Conservation (phyloP, 169 alveolate genomes). For the Eimeria sp. region DNA sequence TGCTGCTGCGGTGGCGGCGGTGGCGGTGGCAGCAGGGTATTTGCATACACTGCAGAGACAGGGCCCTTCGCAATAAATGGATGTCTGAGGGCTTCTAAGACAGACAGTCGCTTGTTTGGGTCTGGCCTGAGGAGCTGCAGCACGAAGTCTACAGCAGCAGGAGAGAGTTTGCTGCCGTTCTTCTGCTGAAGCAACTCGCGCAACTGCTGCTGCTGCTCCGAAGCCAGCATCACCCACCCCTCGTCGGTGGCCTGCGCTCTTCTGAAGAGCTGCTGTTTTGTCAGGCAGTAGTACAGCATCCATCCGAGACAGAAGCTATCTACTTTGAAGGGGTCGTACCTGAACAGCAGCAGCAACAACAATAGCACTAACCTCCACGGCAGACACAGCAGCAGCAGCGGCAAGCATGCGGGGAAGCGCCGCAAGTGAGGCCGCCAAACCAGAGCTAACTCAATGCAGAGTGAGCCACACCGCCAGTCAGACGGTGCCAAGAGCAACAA, state of each 20-base stretch:
- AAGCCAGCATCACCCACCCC: constrained; percentile 82
- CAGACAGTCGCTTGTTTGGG: constrained; percentile 75
- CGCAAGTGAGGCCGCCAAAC: not conserved
- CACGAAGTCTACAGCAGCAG: constrained; percentile 81
- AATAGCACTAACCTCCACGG: constrained; percentile 60
- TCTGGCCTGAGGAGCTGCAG: constrained; percentile 84
- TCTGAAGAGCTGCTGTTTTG: constrained; percentile 89
- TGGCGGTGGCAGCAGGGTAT: constrained; percentile 48
- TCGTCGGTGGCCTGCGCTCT: constrained; percentile 79
- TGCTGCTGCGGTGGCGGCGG: not conserved
- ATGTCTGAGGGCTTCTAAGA: constrained; percentile 84
- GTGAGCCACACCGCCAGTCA: not conserved
- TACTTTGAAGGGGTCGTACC: constrained; percentile 83
- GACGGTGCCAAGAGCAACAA: not conserved
- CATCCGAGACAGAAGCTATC: constrained; percentile 90
- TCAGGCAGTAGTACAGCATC: constrained; percentile 88
- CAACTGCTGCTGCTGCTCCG: constrained; percentile 7
- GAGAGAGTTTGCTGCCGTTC: constrained; percentile 70
- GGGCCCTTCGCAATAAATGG: constrained; percentile 53
- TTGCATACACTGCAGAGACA: constrained; percentile 38
- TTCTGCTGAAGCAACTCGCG: too few species aligned
- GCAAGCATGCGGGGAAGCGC: too few species aligned
- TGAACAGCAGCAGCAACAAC: constrained; percentile 45
- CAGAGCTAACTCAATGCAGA: not conserved
- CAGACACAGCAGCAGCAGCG: constrained; percentile 8